These are phyloP conservation scores for Isabelozyma rhagii DNA, from an alignment of 805 yeast species.

Conservation along the genomic window DNA sequence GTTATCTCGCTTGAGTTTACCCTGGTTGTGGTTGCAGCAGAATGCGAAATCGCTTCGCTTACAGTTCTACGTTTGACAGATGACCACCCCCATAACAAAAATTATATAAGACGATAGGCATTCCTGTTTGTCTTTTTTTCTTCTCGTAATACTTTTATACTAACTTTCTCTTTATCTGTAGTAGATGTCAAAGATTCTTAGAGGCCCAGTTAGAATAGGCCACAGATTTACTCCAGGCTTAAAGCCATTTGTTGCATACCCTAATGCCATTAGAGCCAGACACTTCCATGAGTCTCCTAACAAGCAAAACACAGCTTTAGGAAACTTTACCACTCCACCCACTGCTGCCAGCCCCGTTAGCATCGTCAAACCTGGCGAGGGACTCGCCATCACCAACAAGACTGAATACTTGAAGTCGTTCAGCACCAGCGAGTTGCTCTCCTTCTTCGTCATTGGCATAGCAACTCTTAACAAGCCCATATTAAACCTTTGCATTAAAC, in stretches of 20 bases:
- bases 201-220: neutral
- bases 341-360: neutral
- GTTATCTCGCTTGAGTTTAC: neutral
- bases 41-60: neutral
- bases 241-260: neutral
- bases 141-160: neutral
- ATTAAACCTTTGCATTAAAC: slow-evolving; percentile 55
- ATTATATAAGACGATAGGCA: no score
- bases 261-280: slow-evolving; percentile 1
- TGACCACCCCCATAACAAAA: neutral
- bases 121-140: no score
- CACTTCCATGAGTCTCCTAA: slow-evolving; percentile 19
- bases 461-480: slow-evolving; percentile 65
- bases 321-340: slow-evolving; percentile 6
- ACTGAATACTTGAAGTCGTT: slow-evolving; percentile 50
- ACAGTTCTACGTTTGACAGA: neutral
- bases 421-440: slow-evolving; percentile 53
- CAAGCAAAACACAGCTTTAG: slow-evolving; percentile 15
- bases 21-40: neutral
- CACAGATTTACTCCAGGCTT: neutral
- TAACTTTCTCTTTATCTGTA: no score
- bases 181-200: neutral
- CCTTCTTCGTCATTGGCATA: slow-evolving; percentile 65
- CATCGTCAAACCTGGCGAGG: neutral
- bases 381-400: neutral